Conservation (phyloP, 441 rosid species). For the Raphanus hybrid region DNA sequence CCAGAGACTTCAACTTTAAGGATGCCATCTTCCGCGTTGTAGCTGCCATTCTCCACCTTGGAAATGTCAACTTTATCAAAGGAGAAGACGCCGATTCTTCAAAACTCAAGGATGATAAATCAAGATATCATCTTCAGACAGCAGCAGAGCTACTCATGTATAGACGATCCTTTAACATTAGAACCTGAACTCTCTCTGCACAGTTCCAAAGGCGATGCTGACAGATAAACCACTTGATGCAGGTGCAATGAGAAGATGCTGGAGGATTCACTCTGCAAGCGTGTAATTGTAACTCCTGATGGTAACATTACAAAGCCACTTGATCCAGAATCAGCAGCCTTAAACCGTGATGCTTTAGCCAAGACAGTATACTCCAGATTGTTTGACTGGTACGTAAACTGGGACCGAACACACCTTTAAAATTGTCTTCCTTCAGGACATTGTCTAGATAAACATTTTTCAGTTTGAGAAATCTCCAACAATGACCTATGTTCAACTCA, state of each 20-base stretch:
- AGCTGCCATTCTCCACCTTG: constrained; percentile 79
- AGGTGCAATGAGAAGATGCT: constrained; percentile 72
- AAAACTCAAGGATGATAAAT: constrained; percentile 64
- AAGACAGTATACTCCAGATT: constrained; percentile 72
- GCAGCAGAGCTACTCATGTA: constrained; percentile 73
- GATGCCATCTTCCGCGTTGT: constrained; percentile 77
- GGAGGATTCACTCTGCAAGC: constrained; percentile 72
- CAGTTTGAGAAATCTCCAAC: constrained; percentile 12
- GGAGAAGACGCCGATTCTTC: constrained; percentile 77
- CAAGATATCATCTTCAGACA: constrained; percentile 60
- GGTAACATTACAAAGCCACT: constrained; percentile 70
- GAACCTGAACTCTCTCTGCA: too few species aligned
- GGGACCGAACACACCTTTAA: neutral
- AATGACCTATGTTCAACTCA: constrained; percentile 24
- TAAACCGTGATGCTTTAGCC: constrained; percentile 73
- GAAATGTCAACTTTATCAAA: constrained; percentile 65
- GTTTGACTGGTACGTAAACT: constrained; percentile 83
- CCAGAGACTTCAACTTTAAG: constrained; percentile 40
- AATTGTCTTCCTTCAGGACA: constrained; percentile 6
- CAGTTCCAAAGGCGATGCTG: constrained; percentile 17
- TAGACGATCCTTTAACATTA: too few species aligned
- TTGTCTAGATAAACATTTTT: constrained; percentile 9
- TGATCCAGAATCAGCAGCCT: constrained; percentile 61
- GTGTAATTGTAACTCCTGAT: constrained; percentile 77
- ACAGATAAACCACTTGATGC: constrained; percentile 17